Conservation (phyloP, 2,329 filamentous ascomycete species). For the Ascochyta viciae-villosae region DNA sequence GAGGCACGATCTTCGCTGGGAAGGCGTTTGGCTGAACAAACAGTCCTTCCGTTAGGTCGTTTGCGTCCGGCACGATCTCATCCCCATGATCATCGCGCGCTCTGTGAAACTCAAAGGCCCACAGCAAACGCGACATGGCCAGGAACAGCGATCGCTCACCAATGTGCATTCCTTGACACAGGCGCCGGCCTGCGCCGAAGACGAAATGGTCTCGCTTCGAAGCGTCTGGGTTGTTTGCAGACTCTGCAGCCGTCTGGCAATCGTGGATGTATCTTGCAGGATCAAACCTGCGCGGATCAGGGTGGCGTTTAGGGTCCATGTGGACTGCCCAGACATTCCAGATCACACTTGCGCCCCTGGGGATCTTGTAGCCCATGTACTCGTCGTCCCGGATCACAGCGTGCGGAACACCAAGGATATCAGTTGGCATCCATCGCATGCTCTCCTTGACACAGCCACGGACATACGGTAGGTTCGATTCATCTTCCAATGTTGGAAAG, state of each 20-base stretch:
- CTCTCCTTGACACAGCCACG: constrained; percentile 39
- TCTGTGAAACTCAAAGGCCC: constrained; percentile 39
- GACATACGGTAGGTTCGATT: constrained; percentile 33
- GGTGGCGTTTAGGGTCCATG: constrained; percentile 52
- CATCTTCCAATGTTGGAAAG: constrained; percentile 40
- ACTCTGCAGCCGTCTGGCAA: constrained; percentile 40
- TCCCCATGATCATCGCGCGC: constrained; percentile 4
- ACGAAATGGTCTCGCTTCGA: constrained; percentile 45
- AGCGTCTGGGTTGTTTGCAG: constrained; percentile 38
- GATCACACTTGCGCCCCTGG: constrained; percentile 46
- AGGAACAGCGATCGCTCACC: constrained; percentile 43
- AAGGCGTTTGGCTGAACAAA: constrained; percentile 28
- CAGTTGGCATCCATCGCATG: constrained; percentile 42
- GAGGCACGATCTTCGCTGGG: constrained; percentile 23
- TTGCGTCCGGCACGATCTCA: constrained; percentile 19
- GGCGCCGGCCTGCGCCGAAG: constrained; percentile 49
- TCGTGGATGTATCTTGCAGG: constrained; percentile 49
- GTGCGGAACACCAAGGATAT: constrained; percentile 35
- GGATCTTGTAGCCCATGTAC: constrained; percentile 47
- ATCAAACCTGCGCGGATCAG: constrained; percentile 54
- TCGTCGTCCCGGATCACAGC: constrained; percentile 33
- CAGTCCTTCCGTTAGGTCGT: constrained; percentile 27
- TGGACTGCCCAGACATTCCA: constrained; percentile 43
- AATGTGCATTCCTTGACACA: constrained; percentile 50
- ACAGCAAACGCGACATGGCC: constrained; percentile 42